phyloP scores from a whole-genome alignment of 2,329 filamentous ascomycete genomes.

The Aspergillus sp. region DNA sequence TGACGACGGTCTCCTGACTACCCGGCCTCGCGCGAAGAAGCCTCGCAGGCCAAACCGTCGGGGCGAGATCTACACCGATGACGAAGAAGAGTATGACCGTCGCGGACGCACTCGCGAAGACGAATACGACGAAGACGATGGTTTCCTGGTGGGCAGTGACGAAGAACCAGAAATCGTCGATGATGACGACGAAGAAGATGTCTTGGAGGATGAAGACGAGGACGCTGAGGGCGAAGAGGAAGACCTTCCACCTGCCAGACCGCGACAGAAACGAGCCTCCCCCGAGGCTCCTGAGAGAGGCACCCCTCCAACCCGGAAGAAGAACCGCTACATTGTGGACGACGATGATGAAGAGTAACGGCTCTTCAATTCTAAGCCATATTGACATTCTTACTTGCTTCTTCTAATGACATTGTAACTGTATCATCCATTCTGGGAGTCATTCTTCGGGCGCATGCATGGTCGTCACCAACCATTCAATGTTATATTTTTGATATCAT shows the following conservation, averaged over 20 bases:
- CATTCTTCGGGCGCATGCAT: conserved; percentile 6
- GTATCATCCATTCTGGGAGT: conserved; percentile 8
- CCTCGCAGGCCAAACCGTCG: conserved; percentile 45
- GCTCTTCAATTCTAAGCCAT: not conserved
- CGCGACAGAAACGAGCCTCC: conserved; percentile 32
- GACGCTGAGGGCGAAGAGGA: conserved; percentile 50
- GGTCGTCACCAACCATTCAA: not conserved
- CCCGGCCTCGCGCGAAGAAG: conserved; percentile 43
- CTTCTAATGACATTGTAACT: conserved; percentile 16
- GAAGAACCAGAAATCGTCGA: conserved; percentile 51
- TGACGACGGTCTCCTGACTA: conserved; percentile 52
- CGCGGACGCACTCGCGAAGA: conserved; percentile 64
- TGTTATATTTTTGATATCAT: not conserved
- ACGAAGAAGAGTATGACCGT: conserved; percentile 51
- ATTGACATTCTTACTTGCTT: conserved; percentile 10
- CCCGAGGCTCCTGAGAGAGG: conserved; percentile 27
- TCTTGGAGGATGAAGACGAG: conserved; percentile 46
- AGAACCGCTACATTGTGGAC: conserved; percentile 51
- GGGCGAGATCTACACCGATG: conserved; percentile 52
- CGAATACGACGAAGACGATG: conserved; percentile 80
- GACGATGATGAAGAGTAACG: conserved; percentile 51
- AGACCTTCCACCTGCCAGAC: conserved; percentile 30
- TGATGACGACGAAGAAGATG: conserved; percentile 47
- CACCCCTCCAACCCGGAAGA: conserved; percentile 46
- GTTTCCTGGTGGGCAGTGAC: conserved; percentile 64